These are phyloP conservation scores for Polyplosphaeria fusca DNA, from an alignment of 495 filamentous ascomycete species.

Conservation along the genomic window DNA sequence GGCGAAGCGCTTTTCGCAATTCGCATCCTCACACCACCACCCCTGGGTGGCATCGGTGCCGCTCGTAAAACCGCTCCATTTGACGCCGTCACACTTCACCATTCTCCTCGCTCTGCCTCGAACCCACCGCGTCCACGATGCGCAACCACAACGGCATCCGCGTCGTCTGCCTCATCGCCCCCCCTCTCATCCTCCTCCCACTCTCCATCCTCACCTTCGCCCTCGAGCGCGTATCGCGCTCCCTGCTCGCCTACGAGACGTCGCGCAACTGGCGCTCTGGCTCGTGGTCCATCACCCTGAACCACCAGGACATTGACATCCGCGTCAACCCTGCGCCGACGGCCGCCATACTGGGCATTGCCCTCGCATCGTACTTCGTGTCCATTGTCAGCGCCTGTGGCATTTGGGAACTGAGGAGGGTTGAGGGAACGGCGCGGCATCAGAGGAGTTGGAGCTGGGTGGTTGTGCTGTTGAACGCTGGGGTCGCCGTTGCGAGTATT, in stretches of 20 bases:
- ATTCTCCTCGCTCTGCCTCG: too few relatives aligned
- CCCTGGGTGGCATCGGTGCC: too few relatives aligned
- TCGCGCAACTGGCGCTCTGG: neutral
- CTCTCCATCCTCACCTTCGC: conserved; percentile 8
- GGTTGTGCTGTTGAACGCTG: neutral
- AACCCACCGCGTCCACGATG: too few relatives aligned
- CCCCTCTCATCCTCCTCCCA: conserved; percentile 14
- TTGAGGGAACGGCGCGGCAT: conserved; percentile 8
- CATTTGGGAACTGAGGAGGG: conserved; percentile 15
- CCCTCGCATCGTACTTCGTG: neutral
- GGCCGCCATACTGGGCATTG: conserved; percentile 5
- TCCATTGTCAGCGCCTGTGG: neutral
- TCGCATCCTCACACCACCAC: too few relatives aligned
- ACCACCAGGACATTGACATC: neutral
- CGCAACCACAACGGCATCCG: conserved; percentile 14
- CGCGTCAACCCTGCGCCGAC: neutral
- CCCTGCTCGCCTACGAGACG: conserved; percentile 1
- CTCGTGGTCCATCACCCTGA: neutral
- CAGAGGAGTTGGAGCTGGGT: conserved; percentile 15
- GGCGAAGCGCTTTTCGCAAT: too few relatives aligned
- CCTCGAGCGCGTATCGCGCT: conserved; percentile 15
- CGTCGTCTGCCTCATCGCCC: conserved; percentile 8
- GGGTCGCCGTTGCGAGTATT: neutral
- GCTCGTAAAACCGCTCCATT: too few relatives aligned
- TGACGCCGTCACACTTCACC: too few relatives aligned